Base-by-base conservation (phyloP, 441 rosid species). In the Populus tomentosa region DNA sequence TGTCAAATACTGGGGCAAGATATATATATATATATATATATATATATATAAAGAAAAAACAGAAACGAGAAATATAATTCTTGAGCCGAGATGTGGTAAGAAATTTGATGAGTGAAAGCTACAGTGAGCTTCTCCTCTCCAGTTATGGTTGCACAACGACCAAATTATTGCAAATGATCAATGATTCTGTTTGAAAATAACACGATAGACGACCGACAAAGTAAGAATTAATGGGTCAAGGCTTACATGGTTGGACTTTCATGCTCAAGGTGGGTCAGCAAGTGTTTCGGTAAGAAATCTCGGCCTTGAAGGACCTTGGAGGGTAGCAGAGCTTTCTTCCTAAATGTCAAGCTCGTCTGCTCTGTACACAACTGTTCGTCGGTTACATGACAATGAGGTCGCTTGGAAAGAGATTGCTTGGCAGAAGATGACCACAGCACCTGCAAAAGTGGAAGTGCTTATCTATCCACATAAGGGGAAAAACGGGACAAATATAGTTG, bases 361-460 rank as follows among this genome's bases (percentile, higher is more conserved):
- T 75, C 72, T 75, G 78, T 32, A 32, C 23, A 7, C 78, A 28
- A 67, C 72, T 67, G 53, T 21, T 69, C 32, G 1, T 21, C 32
- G 0, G 9, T 24, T 53, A 6, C 61, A 53, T 16, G 61, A 53
- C 61, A 18, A 18, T 53, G 7, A 53, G n/a, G 61, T 53, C 61
- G n/a, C 61, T 53, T 14, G 7, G 61, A 53, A 26, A 65, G 35
- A 13, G 69, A 65, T 65, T 13, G 69, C 36, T 65, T 16, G 32
- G 36, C 14, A 13, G 69, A 5, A 10, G 36, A 65, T 65, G 9
- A n/a, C 69, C 36, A 28, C 69, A 65, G 28, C 67, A 63, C 61
- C 61, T 53, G 61, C 61, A 53, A 53, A 53, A 53, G n/a, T 18
- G 61, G 14, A 42, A 42, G 50, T 42, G 50, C 50, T 42, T 42